Evolutionary conservation across 169 alveolate species (phyloP).

Genomic region (Babesia divergens): DNA sequence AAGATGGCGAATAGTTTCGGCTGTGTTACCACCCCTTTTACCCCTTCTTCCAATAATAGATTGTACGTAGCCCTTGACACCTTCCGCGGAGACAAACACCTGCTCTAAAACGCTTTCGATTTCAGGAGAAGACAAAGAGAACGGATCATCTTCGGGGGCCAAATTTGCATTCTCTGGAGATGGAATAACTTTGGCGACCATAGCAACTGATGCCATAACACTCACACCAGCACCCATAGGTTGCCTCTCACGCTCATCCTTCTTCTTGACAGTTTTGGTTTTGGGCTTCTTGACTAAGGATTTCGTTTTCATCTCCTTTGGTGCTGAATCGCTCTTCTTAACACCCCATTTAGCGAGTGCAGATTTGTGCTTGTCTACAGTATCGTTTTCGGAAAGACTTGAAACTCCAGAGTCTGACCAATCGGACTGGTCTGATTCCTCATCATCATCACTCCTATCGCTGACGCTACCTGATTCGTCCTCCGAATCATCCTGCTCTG

Average conservation of each 20-base stretch:
- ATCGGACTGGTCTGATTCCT: conserved; percentile 67
- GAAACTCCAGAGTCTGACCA: conserved; percentile 81
- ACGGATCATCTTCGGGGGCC: conserved; percentile 59
- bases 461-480: conserved; percentile 15
- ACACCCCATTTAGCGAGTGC: conserved; percentile 86
- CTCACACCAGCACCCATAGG: conserved; percentile 7
- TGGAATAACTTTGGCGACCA: conserved; percentile 60
- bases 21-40: conserved; percentile 84
- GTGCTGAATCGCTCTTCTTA: conserved; percentile 68
- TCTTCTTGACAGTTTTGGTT: conserved; percentile 66
- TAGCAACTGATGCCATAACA: conserved; percentile 28
- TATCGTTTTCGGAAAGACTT: conserved; percentile 63
- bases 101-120: conserved; percentile 70
- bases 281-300: conserved; percentile 58
- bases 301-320: conserved; percentile 46
- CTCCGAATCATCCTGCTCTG: conserved; percentile 29
- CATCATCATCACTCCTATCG: conserved; percentile 20
- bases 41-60: conserved; percentile 86
- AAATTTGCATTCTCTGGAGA: conserved; percentile 16
- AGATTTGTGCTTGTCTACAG: conserved; percentile 77
- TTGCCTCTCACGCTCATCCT: conserved; percentile 68
- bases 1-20: conserved; percentile 80
- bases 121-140: conserved; percentile 64
- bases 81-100: conserved; percentile 76
- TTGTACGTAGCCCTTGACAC: conserved; percentile 76